Percentiles rank a stretch among this genome's conserved stretches.
Conservation (phyloP, 371 early-diverging fungal species). For the Apophysomyces sp. region DNA sequence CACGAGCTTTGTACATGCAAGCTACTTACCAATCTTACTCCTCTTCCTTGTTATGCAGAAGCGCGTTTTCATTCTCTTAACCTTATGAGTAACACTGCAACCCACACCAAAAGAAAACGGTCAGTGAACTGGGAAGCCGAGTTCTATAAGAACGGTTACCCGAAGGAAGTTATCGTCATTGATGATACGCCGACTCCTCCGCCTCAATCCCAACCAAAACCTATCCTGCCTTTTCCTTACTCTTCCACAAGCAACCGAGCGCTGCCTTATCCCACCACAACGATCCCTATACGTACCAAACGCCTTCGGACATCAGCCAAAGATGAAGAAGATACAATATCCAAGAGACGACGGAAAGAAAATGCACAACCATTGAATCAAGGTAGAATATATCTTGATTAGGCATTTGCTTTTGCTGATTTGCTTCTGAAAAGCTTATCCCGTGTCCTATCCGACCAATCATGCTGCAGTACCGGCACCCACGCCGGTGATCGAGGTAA, state of each 20-base stretch:
- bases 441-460: neutral
- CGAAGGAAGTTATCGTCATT: conserved; percentile 63
- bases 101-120: conserved; percentile 12
- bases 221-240: conserved; percentile 2
- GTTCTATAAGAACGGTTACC: conserved; percentile 62
- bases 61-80: neutral
- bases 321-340: conserved; percentile 3
- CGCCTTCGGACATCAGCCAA: neutral
- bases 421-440: neutral
- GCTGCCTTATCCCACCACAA: conserved; percentile 3
- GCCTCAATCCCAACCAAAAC: neutral
- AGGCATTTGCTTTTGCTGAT: neutral
- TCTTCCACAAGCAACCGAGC: conserved; percentile 7
- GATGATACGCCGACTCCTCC: conserved; percentile 58
- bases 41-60: conserved; percentile 3
- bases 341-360: neutral
- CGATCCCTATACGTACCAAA: neutral
- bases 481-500: conserved; percentile 6
- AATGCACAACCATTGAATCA: neutral
- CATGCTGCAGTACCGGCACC: conserved; percentile 7
- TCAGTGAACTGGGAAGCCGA: conserved; percentile 54
- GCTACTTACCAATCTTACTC: neutral
- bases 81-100: neutral
- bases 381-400: neutral
- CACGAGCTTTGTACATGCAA: neutral